Base-by-base conservation (phyloP, 1,284 basidiomycete genomes). In the Calocybe gambosa region DNA sequence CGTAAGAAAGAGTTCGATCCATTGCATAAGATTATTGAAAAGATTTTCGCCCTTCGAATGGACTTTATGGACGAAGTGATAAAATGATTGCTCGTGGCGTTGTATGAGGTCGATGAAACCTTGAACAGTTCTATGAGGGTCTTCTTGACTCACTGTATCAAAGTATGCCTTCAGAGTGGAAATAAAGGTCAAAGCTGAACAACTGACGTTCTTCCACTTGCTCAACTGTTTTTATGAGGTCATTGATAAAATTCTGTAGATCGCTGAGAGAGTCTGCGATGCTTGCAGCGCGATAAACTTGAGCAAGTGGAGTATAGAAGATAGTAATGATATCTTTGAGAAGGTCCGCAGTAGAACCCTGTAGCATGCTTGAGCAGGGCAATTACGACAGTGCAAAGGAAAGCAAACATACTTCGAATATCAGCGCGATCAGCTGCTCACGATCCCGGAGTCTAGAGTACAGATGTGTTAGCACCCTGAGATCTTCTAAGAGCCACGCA, bases 301-400 rank as follows among this genome's bases (percentile, higher is more conserved):
- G 91, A 0, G 96, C 96, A n/a, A 99, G 74, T 1, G 96, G 96
- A 0, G 94, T 72, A 65, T 99, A 99, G 67, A 99, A 99, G 51
- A 99, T 99, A 9, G 96, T 98, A 57, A 99, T 93, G 51, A 99
- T 98, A 63, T 99, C 96, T 67, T 95, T 98, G 57, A 99, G 72
- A 33, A 99, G 70, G 40, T 98, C 95, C 2, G 96, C 85, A 0
- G 96, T 99, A 34, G 86, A 87, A 10, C 94, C 93, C 92, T 95
- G 51, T 5, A 37, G 8, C 1, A 13, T 26, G 26, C n/a, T 19
- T 16, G 31, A 18, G 36, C 18, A 23, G 28, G 50, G 39, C 16
- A 41, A 13, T 16, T 16, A 34, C 13, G 45, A 28, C 19, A 18
- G 10, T 18, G 35, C 28, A 42, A 3, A 39, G 7, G 39, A 36